Evolutionary conservation across 2,329 filamentous ascomycete genomes (phyloP), one percentile per base, ranked within the genome.

Genomic region (Ceratocystis ficicola): DNA sequence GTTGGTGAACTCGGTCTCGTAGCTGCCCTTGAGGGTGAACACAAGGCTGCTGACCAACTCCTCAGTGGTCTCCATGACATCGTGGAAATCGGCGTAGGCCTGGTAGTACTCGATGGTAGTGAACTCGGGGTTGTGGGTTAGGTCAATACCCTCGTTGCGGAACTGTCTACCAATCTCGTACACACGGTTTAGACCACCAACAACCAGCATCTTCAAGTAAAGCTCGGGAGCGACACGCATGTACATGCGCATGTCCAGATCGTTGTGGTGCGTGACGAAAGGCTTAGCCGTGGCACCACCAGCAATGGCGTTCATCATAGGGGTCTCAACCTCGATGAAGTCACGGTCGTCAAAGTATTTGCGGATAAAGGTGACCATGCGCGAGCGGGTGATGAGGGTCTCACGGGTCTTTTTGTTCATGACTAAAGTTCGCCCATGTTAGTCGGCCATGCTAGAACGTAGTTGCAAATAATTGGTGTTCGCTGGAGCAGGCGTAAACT

Each of bases 91-190:
- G 66, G 88, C 88, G 70, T 91, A 97, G 2, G 94, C 93, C 83
- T 89, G 86, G 78, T 99, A 99, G 78, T 97, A 97, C 76, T 99
- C 94, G 75, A 90, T 90, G 30, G 90, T 95, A 55, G 94, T 99
- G 80, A 99, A 99, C 75, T 99, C 94, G 48, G 89, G 68, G 68
- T 97, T 99, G 81, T 99, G 94, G 6, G 94, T 99, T 61, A 77
- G 72, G 71, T 78, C 76, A 68, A 76, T 75, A 70, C 88, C 87
- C 76, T 96, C 92, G 73, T 99, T 99, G 72, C 94, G 82, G 84
- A 99, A 99, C 75, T 95, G 90, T 70, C 91, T 87, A 70, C 94
- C 94, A 69, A 99, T 85, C 75, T 99, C 94, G 77, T 96, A 99
- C 15, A 99, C 94, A 72, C 89, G 86, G 79, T 96, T 90, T 52